Conservation (phyloP, 1,284 basidiomycete genomes). For the Leccinum ponderosum region DNA sequence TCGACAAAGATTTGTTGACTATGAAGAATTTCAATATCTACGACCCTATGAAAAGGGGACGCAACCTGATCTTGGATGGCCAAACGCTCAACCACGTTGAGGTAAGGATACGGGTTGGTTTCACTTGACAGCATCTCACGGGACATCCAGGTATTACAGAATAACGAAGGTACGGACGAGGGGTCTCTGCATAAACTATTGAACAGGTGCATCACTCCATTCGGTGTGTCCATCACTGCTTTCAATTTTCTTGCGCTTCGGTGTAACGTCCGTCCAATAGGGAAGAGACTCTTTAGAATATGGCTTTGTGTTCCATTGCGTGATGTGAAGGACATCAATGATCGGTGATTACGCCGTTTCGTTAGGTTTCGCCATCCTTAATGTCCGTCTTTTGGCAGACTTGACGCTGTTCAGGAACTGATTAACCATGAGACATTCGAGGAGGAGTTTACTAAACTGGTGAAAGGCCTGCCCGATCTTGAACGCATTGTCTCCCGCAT, state of each 20-base stretch:
- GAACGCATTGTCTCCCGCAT: slow-evolving; percentile 93
- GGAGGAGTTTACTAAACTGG: slow-evolving; percentile 69
- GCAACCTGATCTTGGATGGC: slow-evolving; percentile 86
- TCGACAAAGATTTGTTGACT: slow-evolving; percentile 89
- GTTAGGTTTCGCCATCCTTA: slow-evolving; percentile 9
- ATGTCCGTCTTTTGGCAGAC: slow-evolving; percentile 44
- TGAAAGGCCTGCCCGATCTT: slow-evolving; percentile 86
- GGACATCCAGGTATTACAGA: slow-evolving; percentile 70
- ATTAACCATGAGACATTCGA: slow-evolving; percentile 78
- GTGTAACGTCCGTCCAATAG: slow-evolving; percentile 38
- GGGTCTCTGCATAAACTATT: slow-evolving; percentile 85
- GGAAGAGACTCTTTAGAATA: slow-evolving; percentile 90
- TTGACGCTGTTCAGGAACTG: slow-evolving; percentile 91
- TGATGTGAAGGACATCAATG: slow-evolving; percentile 81
- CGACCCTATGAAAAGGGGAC: slow-evolving; percentile 87
- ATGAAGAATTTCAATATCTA: slow-evolving; percentile 97
- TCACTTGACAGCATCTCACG: slow-evolving; percentile 13
- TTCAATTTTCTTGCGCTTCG: slow-evolving; percentile 8
- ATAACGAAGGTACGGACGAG: slow-evolving; percentile 89
- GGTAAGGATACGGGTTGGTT: slow-evolving; percentile 41
- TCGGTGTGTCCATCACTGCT: slow-evolving; percentile 53
- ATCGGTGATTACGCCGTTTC: slow-evolving; percentile 52
- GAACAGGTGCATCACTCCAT: slow-evolving; percentile 86
- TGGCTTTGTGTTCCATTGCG: slow-evolving; percentile 92
- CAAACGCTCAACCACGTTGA: slow-evolving; percentile 94